Evolutionary conservation across 306 rosid species (phyloP).

Genomic region (Inga leiocalycina): DNA sequence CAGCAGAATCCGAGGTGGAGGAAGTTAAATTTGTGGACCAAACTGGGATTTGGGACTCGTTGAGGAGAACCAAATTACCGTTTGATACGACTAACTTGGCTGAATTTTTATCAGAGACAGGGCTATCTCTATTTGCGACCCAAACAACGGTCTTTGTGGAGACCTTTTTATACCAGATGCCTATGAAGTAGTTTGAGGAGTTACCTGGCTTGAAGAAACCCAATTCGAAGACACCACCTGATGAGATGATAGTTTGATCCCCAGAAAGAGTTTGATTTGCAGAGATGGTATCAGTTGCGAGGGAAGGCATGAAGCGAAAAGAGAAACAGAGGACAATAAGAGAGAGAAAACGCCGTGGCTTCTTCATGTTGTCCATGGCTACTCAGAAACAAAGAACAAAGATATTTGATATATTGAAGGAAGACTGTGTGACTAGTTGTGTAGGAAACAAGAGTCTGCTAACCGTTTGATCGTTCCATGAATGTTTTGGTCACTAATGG

Average conservation of each 20-base stretch:
- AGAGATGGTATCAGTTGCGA: constrained; percentile 48
- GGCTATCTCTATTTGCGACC: constrained; percentile 69
- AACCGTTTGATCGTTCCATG: too few species aligned
- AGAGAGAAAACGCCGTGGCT: constrained; percentile 28
- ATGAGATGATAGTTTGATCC: constrained; percentile 60
- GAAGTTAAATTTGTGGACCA: constrained; percentile 67
- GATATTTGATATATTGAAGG: background rate
- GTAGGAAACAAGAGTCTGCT: background rate
- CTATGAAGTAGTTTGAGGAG: constrained; percentile 48
- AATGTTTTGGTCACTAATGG: too few species aligned
- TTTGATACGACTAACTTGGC: constrained; percentile 28
- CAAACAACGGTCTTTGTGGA: constrained; percentile 42
- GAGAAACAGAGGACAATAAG: constrained; percentile 35
- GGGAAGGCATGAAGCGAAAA: constrained; percentile 29
- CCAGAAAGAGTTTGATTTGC: constrained; percentile 60
- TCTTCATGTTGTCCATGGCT: constrained; percentile 39
- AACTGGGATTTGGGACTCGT: constrained; percentile 38
- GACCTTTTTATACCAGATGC: constrained; percentile 59
- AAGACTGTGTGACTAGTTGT: constrained; percentile 15
- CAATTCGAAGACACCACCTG: constrained; percentile 45
- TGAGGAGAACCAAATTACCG: constrained; percentile 55
- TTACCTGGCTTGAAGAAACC: constrained; percentile 63
- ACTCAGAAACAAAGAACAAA: background rate
- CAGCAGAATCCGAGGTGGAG: constrained; percentile 30
- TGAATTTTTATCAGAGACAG: constrained; percentile 51